phyloP scores from a whole-genome alignment of 345 rosid genomes.

The Pistacia integerrima region DNA sequence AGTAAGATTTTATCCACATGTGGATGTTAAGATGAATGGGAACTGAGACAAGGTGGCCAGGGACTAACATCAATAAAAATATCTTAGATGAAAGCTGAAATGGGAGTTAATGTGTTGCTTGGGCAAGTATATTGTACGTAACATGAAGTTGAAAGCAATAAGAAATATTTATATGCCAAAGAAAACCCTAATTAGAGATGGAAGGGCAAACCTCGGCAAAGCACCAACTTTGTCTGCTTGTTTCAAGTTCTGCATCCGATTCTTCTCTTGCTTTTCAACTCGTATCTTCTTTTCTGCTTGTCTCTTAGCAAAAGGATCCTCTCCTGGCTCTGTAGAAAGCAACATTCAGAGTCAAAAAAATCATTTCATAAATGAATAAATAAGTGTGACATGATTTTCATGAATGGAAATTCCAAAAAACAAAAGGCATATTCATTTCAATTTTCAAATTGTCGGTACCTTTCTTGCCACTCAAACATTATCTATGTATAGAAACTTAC shows the following conservation, averaged over 20 bases:
- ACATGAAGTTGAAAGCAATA: neutral
- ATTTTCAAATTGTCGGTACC: neutral
- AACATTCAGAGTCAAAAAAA: neutral
- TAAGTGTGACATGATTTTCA: conserved; percentile 3
- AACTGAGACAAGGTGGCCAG: neutral
- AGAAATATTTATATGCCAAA: neutral
- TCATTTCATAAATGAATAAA: neutral
- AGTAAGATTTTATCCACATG: neutral
- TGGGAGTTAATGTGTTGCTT: neutral
- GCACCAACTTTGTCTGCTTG: conserved; percentile 76
- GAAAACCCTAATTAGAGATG: neutral
- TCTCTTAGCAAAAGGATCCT: conserved; percentile 87
- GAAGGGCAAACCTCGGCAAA: conserved; percentile 71
- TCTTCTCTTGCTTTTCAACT: conserved; percentile 80
- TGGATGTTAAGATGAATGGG: neutral
- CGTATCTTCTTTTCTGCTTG: conserved; percentile 67
- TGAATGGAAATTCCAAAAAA: neutral
- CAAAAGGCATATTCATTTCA: neutral
- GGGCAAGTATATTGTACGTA: neutral
- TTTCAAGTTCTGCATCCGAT: conserved; percentile 69
- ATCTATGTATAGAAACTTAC: conserved; percentile 32
- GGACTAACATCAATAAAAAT: neutral
- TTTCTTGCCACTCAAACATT: neutral
- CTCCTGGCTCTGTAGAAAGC: conserved; percentile 66
- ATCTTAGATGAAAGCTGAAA: neutral